Evolutionary conservation across 345 rosid genomes (phyloP).

Genomic region (Populus alba): DNA sequence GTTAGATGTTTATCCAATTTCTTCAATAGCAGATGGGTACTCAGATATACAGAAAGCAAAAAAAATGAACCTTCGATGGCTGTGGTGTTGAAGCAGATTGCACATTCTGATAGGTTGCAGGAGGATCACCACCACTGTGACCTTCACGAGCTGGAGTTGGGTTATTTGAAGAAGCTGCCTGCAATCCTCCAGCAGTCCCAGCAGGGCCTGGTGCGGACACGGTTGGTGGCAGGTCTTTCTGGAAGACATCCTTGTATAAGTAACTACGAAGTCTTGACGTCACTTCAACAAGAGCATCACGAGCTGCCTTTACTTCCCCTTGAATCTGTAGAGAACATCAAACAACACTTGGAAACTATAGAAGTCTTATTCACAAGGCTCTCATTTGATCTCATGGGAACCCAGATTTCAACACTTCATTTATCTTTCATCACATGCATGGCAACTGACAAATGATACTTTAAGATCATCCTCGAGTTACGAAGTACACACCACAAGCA

Average conservation of each 20-base stretch:
- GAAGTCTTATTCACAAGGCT: constrained; percentile 1
- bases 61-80: constrained; percentile 51
- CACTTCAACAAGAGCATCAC: constrained; percentile 91
- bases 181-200: constrained; percentile 49
- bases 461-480: neutral
- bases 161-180: constrained; percentile 53
- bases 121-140: constrained; percentile 36
- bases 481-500: constrained; percentile 1
- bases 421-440: constrained; percentile 2
- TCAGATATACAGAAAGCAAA: neutral
- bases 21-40: neutral
- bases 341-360: constrained; percentile 20
- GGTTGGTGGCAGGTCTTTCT: constrained; percentile 54
- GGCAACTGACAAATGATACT: neutral
- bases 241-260: constrained; percentile 60
- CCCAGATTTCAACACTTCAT: constrained; percentile 8
- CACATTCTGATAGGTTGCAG: constrained; percentile 33
- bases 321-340: constrained; percentile 54
- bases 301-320: constrained; percentile 88
- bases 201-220: constrained; percentile 41
- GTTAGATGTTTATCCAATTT: neutral
- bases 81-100: constrained; percentile 39
- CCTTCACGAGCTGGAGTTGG: constrained; percentile 45
- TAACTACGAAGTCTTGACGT: constrained; percentile 70
- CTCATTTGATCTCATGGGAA: constrained; percentile 6